Base-by-base conservation (phyloP, 306 rosid genomes). In the Cicer bijugum region DNA sequence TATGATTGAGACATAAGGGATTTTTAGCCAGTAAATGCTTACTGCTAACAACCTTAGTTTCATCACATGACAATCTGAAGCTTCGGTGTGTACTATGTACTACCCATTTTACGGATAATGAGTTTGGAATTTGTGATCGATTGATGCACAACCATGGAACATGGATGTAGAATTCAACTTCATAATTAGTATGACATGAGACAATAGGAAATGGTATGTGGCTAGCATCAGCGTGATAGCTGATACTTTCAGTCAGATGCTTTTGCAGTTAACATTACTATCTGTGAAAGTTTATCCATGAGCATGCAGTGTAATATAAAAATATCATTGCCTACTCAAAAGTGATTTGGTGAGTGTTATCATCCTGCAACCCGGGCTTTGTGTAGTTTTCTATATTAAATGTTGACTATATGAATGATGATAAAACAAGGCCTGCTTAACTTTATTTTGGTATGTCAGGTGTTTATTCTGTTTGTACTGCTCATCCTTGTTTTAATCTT, bases 261-360 rank as follows among this genome's bases (percentile, higher is more conserved):
- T 71, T 59, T 15, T 28, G 35, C 35, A 28, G 35, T 28, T 71
- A 33, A 59, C 59, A 53, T 53, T 46, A 50, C 12, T 38, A 42
- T 71, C 43, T 40, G 15, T 70, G 52, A 63, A 78, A 39, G 48
- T 42, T 62, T 64, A 43, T 69, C 39, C 64, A 59, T 12, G 72
- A 55, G 58, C 77, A 12, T 71, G 61, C 2, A 19, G 61, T 45
- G 12, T 11, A 55, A 4, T 55, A 28, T 28, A 5, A 28, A 28
- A 28, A 28, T 28, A 55, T 19, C 35, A 19, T 55, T 62, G 28
- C 63, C 78, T 42, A 12, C 9, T 6, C 60, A 33, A 44, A 53
- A 23, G 37, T 62, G 60, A 12, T 46, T 15, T 9, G 9, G 4
- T 52, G 74, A n/a, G 28, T 52, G 67, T 75, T 43, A 47, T 4